Evolutionary conservation across 2,329 filamentous ascomycete species (phyloP).

Genomic region (Exophiala dermatitidis): DNA sequence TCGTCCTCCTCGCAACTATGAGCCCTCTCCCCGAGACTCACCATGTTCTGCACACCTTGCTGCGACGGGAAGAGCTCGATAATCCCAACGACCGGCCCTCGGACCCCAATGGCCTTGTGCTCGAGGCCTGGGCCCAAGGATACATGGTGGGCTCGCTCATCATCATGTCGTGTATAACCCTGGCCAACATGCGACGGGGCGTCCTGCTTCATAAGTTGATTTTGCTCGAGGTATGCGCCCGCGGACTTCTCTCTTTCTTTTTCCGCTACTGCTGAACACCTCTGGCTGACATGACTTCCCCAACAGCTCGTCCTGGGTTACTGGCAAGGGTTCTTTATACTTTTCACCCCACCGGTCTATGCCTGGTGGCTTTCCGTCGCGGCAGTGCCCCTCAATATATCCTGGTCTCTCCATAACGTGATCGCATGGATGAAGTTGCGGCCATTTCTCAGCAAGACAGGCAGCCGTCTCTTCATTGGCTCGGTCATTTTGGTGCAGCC

Average conservation of each 20-base stretch:
- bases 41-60: slow-evolving; percentile 18
- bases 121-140: slow-evolving; percentile 39
- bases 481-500: slow-evolving; percentile 51
- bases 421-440: slow-evolving; percentile 56
- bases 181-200: slow-evolving; percentile 39
- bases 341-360: slow-evolving; percentile 46
- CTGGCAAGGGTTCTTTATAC: slow-evolving; percentile 50
- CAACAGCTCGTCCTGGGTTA: slow-evolving; percentile 44
- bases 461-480: slow-evolving; percentile 47
- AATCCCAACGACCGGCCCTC: slow-evolving; percentile 21
- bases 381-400: slow-evolving; percentile 50
- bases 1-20: slow-evolving; percentile 10
- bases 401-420: slow-evolving; percentile 54
- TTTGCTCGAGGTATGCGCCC: slow-evolving; percentile 35
- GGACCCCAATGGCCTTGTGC: slow-evolving; percentile 29
- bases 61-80: slow-evolving; percentile 15
- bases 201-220: slow-evolving; percentile 41
- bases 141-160: slow-evolving; percentile 40
- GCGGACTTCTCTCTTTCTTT: not conserved
- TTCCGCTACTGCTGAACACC: not conserved
- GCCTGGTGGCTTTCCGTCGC: slow-evolving; percentile 54
- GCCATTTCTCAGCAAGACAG: slow-evolving; percentile 44
- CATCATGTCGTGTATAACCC: slow-evolving; percentile 39
- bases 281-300: slow-evolving; percentile 2
- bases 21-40: slow-evolving; percentile 17